These are phyloP conservation scores for Suillus spraguei DNA, from an alignment of 768 basidiomycete species.

Conservation along the genomic window DNA sequence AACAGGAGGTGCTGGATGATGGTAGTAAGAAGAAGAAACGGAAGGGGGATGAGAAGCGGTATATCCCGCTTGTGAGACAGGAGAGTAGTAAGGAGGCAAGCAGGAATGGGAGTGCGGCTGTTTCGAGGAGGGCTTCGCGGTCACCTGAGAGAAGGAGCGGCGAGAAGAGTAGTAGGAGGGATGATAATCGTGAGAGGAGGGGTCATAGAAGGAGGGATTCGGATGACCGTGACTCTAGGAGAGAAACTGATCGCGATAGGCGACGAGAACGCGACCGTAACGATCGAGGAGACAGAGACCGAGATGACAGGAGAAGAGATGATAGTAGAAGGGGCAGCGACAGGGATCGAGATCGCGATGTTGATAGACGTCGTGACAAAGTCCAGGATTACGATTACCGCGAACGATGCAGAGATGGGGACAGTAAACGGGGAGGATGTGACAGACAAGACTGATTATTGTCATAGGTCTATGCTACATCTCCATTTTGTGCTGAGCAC, in stretches of 20 bases:
- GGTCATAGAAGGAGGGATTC: slow-evolving; percentile 16
- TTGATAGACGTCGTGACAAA: slow-evolving; percentile 30
- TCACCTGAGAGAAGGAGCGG: slow-evolving; percentile 42
- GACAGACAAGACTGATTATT: slow-evolving; percentile 1
- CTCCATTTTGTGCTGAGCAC: neutral
- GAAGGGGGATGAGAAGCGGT: slow-evolving; percentile 63
- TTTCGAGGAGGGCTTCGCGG: slow-evolving; percentile 52
- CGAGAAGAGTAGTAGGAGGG: slow-evolving; percentile 12
- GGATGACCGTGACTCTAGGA: slow-evolving; percentile 14
- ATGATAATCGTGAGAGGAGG: slow-evolving; percentile 21
- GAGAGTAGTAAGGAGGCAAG: slow-evolving; percentile 47
- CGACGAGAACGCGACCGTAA: slow-evolving; percentile 35
- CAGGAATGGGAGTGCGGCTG: slow-evolving; percentile 41
- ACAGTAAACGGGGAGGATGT: slow-evolving; percentile 18
- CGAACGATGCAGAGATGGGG: slow-evolving; percentile 10
- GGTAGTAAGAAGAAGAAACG: slow-evolving; percentile 59
- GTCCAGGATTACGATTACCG: slow-evolving; percentile 31
- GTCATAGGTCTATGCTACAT: neutral
- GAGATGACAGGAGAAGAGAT: slow-evolving; percentile 28
- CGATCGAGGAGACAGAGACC: slow-evolving; percentile 24
- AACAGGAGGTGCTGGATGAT: slow-evolving; percentile 71
- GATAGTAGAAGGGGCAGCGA: slow-evolving; percentile 30
- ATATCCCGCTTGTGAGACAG: slow-evolving; percentile 79
- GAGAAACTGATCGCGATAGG: slow-evolving; percentile 25
- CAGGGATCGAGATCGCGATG: slow-evolving; percentile 25